These are phyloP conservation scores for Xylaria digitata DNA, from an alignment of 2,329 filamentous ascomycete species.

Conservation along the genomic window DNA sequence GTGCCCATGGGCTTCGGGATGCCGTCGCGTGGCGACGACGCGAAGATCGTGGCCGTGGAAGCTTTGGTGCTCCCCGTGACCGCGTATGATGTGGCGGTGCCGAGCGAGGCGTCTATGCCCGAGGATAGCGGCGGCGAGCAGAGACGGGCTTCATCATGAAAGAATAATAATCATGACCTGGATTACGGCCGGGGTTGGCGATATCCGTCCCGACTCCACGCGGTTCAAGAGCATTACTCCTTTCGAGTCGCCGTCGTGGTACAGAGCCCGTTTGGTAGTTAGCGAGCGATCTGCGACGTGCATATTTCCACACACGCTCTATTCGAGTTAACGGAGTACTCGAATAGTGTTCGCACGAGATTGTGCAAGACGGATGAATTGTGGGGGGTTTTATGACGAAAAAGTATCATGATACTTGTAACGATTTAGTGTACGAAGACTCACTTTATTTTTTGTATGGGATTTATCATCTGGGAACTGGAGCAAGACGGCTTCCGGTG, in stretches of 20 bases:
- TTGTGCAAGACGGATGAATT: background rate
- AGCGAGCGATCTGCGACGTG: background rate
- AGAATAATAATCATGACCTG: background rate
- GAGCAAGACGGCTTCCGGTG: slow-evolving; percentile 3
- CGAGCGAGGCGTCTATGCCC: background rate
- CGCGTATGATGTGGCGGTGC: slow-evolving; percentile 8
- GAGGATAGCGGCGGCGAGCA: background rate
- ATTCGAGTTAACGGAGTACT: background rate
- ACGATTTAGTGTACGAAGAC: slow-evolving; percentile 9
- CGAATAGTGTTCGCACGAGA: background rate
- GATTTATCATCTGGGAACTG: slow-evolving; percentile 3
- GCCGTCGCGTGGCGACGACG: slow-evolving; percentile 12
- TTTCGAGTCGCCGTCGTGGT: background rate
- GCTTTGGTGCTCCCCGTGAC: slow-evolving; percentile 22
- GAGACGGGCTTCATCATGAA: background rate
- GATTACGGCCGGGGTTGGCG: background rate
- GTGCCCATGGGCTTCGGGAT: slow-evolving; percentile 30
- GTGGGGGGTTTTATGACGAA: background rate
- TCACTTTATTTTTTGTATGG: slow-evolving; percentile 22
- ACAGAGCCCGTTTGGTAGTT: background rate
- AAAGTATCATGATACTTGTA: slow-evolving; percentile 2
- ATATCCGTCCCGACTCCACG: background rate
- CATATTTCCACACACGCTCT: background rate
- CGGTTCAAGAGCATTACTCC: background rate
- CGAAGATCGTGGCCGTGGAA: slow-evolving; percentile 19